Conservation (phyloP, 371 early-diverging fungal species). For the Rhizopus microsporus region DNA sequence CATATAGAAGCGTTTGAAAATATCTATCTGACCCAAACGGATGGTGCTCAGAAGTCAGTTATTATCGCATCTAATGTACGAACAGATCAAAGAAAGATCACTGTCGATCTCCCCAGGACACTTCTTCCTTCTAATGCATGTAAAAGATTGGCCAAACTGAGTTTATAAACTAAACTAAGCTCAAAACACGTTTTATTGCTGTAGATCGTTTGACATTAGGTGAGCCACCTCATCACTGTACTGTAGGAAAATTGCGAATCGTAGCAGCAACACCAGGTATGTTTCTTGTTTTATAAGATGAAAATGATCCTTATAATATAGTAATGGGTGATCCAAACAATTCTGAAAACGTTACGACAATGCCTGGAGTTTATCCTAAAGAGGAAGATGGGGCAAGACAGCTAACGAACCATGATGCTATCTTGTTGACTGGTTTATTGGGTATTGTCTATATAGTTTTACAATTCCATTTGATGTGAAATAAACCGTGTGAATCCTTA, state of each 20-base stretch:
- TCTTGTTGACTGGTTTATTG: not conserved
- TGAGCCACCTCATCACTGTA: constrained; percentile 17
- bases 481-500: no score
- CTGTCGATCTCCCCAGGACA: constrained; percentile 16
- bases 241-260: constrained; percentile 26
- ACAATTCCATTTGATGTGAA: no score
- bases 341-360: not conserved
- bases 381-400: not conserved
- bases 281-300: not conserved
- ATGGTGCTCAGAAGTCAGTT: constrained; percentile 16
- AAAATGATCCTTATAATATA: not conserved
- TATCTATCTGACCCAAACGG: constrained; percentile 23
- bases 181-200: not conserved
- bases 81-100: constrained; percentile 6
- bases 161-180: not conserved
- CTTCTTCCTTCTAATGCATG: constrained; percentile 28
- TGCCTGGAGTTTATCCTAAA: not conserved
- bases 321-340: not conserved
- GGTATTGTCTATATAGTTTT: not conserved
- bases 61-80: constrained; percentile 18
- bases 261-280: constrained; percentile 10
- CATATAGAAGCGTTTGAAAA: constrained; percentile 15
- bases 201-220: constrained; percentile 30
- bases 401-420: not conserved
- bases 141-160: not conserved